Evolutionary conservation across 23 red algal genomes (phyloP).

Genomic region (Gracilaria vermiculophylla): DNA sequence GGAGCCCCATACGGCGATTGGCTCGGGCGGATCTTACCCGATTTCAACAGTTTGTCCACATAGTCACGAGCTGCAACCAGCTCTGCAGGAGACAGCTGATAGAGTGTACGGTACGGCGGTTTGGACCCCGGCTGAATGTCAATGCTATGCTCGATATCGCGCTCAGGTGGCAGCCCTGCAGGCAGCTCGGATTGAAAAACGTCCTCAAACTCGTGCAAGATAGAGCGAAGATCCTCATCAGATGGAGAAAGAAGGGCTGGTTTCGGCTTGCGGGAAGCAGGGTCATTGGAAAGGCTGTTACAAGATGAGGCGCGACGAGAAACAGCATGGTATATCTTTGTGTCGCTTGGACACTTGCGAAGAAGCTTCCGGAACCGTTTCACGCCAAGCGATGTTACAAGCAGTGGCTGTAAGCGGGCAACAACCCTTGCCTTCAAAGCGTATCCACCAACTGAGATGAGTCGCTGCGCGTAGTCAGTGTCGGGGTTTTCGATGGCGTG

Average conservation of each 20-base stretch:
- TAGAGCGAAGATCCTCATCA: neutral
- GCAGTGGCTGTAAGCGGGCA: no score
- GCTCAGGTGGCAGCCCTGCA: neutral
- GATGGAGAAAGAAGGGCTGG: neutral
- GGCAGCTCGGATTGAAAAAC: conserved; percentile 22
- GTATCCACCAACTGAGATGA: no score
- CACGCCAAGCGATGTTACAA: no score
- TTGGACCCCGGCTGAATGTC: no score
- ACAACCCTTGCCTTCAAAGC: no score
- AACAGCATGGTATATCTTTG: neutral
- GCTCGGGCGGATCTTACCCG: conserved; percentile 11
- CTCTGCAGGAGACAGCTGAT: no score
- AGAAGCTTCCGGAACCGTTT: no score
- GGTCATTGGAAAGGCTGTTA: neutral
- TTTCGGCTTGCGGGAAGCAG: neutral
- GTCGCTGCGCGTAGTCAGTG: neutral
- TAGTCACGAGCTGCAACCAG: no score
- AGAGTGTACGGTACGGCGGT: no score
- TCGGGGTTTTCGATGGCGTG: neutral
- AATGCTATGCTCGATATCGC: no score
- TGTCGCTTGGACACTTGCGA: neutral
- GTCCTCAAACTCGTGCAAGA: neutral
- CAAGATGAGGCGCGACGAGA: no score
- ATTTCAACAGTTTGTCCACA: neutral
- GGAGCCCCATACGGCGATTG: neutral